Conservation (phyloP, 441 rosid genomes). For the Capsella rubella region DNA sequence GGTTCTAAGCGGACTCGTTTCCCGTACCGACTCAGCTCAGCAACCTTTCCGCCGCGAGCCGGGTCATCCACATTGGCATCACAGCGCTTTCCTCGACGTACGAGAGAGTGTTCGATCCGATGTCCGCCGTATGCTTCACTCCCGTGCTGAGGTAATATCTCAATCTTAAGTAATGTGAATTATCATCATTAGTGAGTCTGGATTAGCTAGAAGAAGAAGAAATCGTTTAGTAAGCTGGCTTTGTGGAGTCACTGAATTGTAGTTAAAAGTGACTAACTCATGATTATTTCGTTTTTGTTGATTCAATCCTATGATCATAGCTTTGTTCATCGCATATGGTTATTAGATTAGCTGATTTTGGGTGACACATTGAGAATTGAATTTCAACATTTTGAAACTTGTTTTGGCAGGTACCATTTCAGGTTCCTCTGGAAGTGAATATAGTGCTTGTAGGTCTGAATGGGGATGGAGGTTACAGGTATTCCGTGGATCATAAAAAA, state of each 20-base stretch:
- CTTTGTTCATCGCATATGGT: slow-evolving; percentile 1
- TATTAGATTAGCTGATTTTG: slow-evolving; percentile 12
- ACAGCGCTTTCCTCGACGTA: slow-evolving; percentile 95
- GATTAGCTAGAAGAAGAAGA: slow-evolving; percentile 34
- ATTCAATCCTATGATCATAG: slow-evolving; percentile 27
- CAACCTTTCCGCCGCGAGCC: slow-evolving; percentile 90
- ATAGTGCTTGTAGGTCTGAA: slow-evolving; percentile 83
- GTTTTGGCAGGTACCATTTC: slow-evolving; percentile 84
- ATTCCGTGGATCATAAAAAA: slow-evolving; percentile 65
- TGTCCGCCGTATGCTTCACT: slow-evolving; percentile 90
- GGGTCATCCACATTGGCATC: slow-evolving; percentile 98
- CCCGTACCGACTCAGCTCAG: slow-evolving; percentile 60
- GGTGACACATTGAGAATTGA: slow-evolving; percentile 1
- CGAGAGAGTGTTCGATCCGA: slow-evolving; percentile 84
- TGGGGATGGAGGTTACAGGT: slow-evolving; percentile 94
- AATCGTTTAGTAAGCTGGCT: slow-evolving; percentile 12
- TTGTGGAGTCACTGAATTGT: slow-evolving; percentile 7
- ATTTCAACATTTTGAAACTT: slow-evolving; percentile 16
- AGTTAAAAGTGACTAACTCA: neutral
- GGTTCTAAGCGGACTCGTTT: slow-evolving; percentile 52
- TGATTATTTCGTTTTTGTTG: neutral
- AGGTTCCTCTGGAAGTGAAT: slow-evolving; percentile 95
- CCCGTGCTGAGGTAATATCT: slow-evolving; percentile 90
- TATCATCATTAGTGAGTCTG: slow-evolving; percentile 10
- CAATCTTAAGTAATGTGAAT: neutral